Base-by-base conservation (phyloP, 2,329 filamentous ascomycete species). In the Aspergillus sp. region DNA sequence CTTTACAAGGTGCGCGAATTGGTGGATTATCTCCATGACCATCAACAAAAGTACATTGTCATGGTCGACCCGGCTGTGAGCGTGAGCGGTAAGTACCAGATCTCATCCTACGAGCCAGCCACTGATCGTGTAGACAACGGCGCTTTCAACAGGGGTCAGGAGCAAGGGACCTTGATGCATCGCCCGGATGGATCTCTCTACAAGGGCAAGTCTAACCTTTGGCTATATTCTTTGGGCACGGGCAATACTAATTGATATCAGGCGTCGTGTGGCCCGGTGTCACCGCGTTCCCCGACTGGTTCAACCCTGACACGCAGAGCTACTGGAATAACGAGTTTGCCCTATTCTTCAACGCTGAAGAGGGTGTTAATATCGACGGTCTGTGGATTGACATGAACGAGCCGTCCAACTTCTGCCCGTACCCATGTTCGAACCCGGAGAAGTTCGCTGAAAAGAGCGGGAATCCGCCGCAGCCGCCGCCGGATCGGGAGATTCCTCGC, bases 181-280 rank as follows among this genome's bases (percentile, higher is more conserved):
- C 45, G 49, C 5, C 40, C 48, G 24, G 78, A 85, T 44, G 80
- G 68, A 10, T 64, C 64, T 8, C 52, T 72, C 15, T 72, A 69
- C 39, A 47, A 70, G 37, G 74, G 60, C 51, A 51, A 27, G 15
- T 34, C 12, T 1, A 5, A 22, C n/a, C n/a, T n/a, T 11, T 7
- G 12, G 11, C 2, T 19, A 27, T 2, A 8, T 30, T 12, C 2
- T n/a, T 3, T 7, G 1, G 22, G 1, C 5, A 13, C 31, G 7
- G 11, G 14, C 25, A 24, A 32, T 12, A 15, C 29, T 43, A 10
- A 43, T 7, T 10, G 14, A 11, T 14, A 11, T 16, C 12, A 58
- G 75, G 82, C 11, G 80, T 85, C 11, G 82, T 88, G 14, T 89
- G 83, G 83, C 79, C 83, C 4, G 83, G 83, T 28, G 70, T 76